Evolutionary conservation across 805 yeast species (phyloP), one percentile per base, ranked within the genome.

Genomic region (Yamadazyma sp.): DNA sequence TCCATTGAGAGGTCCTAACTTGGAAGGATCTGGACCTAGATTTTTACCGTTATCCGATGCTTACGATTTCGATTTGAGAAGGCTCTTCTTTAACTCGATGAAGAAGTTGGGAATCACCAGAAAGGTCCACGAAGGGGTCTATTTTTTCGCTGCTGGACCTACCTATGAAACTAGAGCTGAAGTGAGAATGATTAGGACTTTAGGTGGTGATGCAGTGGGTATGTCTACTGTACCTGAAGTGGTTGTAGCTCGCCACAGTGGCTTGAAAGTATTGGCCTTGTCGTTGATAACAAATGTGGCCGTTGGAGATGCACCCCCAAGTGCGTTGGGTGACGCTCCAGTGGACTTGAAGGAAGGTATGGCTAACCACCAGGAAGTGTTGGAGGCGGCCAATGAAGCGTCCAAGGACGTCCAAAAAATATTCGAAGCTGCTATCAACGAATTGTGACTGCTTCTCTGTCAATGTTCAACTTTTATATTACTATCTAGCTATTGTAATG

Each of bases 171-270:
- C 86, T 3, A 73, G 96, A 51, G 96, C 97, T 0, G 99, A 91
- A 64, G 84, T 83, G n/a, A 71, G 95, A 40, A 70, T 82, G 71
- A 67, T 91, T 32, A 60, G 79, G 32, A 49, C 64, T 5, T 47
- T 84, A 19, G 98, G 98, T 7, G 96, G 87, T 35, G 98, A 91
- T 60, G 85, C 93, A 0, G 98, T 90, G 2, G 98, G 98, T 3
- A 91, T 91, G 99, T 84, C 95, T 40, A 93, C 98, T 0, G 97
- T 91, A 22, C 97, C 99, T 0, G 99, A 91, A 61, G 95, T 88
- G 2, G 78, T 88, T 44, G 83, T 88, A 13, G 98, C 96, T 2
- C 80, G 95, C 57, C 98, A 93, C 59, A 75, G 81, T 42, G 95
- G 90, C 1, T 61, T 93, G 65, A 73, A 69, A 46, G 95, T 89